Base-by-base conservation (phyloP, 2,329 filamentous ascomycete genomes). In the Colletotrichum tamarilloi region DNA sequence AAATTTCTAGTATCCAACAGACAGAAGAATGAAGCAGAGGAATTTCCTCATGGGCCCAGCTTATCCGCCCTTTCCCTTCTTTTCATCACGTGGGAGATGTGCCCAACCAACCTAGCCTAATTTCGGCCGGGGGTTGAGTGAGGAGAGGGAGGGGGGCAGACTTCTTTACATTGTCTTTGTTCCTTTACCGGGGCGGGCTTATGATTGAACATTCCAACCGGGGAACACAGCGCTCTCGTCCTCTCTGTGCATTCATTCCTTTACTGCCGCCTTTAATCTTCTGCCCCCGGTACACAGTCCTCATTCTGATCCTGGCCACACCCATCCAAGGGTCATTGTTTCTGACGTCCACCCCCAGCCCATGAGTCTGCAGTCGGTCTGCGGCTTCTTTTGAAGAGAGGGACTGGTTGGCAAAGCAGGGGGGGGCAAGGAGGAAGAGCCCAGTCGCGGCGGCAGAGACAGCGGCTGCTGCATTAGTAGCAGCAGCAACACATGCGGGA, bases 111-210 rank as follows among this genome's bases (percentile, higher is more conserved):
- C 58, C 71, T 73, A 71, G 56, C 58, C 71, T 46, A 66, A 30
- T 60, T 70, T 70, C 56, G 71, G 62, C 60, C 60, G 30, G 49
- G 68, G 68, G 57, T 38, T 59, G 55, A 24, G 56, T 56, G 66
- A 22, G 56, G 46, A 62, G 42, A 55, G 46, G 56, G 56, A 59
- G 56, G 6, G 28, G 42, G 38, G 12, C 38, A 24, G 42, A 42
- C 52, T 35, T 55, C 55, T 32, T 65, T 46, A 42, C 70, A 73
- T 73, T 73, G 70, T 73, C 70, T 73, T 73, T 73, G 70, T 73
- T 66, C 67, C 56, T 73, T 52, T 65, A 57, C 24, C 46, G 67
- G 53, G 55, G 52, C 57, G 28, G 22, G 52, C 62, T 65, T 56
- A 65, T 65, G 62, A 65, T 65, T 57, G 62, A 65, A n/a, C 62